Percentiles rank a stretch among this genome's conserved stretches.
Conservation (phyloP, 495 filamentous ascomycete species). For the Penicillium cosmopolitanum region DNA sequence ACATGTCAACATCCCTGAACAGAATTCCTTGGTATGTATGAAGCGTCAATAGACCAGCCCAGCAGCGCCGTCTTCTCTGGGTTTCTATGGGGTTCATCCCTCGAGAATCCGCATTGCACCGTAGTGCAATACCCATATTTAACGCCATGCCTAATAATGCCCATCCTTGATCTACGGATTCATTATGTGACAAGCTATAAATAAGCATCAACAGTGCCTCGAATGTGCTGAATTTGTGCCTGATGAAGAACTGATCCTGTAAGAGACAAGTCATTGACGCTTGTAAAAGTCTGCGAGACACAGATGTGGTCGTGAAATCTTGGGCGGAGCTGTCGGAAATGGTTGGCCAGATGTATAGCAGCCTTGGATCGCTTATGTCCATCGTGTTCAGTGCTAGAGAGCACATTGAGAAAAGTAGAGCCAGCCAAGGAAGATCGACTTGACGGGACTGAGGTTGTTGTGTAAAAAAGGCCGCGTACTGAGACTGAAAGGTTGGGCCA, state of each 20-base stretch:
- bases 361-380: conserved; percentile 16
- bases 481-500: conserved; percentile 27
- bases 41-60: conserved; percentile 23
- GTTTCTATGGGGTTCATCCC: conserved; percentile 12
- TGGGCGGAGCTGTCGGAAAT: not conserved
- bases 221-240: conserved; percentile 22
- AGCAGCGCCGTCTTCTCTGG: conserved; percentile 27
- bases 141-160: conserved; percentile 23
- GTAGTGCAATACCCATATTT: conserved; percentile 27
- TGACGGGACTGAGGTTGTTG: conserved; percentile 6
- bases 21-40: conserved; percentile 28
- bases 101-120: conserved; percentile 4
- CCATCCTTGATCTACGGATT: conserved; percentile 24
- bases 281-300: not conserved
- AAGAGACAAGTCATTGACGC: conserved; percentile 18
- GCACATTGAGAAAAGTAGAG: conserved; percentile 23
- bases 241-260: conserved; percentile 17
- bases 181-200: conserved; percentile 22
- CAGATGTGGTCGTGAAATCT: conserved; percentile 1
- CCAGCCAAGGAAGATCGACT: conserved; percentile 22
- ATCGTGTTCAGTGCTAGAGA: conserved; percentile 18
- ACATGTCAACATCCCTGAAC: conserved; percentile 27
- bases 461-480: conserved; percentile 21
- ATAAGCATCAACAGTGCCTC: conserved; percentile 25
- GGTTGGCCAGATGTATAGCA: conserved; percentile 12